Conservation (phyloP, 805 yeast genomes). For the Metschnikowia koreensis region DNA sequence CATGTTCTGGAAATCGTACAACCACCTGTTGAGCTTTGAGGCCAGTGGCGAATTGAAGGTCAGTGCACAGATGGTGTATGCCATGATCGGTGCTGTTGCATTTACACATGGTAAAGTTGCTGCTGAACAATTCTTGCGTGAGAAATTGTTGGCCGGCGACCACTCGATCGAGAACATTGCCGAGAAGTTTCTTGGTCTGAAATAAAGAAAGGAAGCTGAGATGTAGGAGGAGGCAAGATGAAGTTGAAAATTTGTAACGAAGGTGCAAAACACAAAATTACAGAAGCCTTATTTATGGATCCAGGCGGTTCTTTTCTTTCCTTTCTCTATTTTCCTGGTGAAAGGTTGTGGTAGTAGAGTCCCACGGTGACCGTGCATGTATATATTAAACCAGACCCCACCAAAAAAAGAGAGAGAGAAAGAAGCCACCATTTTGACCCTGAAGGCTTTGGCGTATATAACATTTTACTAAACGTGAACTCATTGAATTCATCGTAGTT, state of each 20-base stretch:
- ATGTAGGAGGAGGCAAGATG: too few relatives aligned
- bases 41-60: constrained; percentile 57
- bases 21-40: constrained; percentile 43
- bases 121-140: constrained; percentile 58
- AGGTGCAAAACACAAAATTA: not conserved
- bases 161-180: constrained; percentile 37
- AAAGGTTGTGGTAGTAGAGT: not conserved
- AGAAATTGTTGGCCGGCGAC: constrained; percentile 41
- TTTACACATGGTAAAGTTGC: constrained; percentile 56
- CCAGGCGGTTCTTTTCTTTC: not conserved
- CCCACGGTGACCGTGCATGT: not conserved
- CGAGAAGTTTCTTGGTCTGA: constrained; percentile 25
- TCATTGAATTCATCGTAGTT: not conserved
- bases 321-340: not conserved
- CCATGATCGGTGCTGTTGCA: constrained; percentile 69
- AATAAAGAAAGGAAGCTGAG: not conserved
- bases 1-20: constrained; percentile 67
- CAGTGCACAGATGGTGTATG: constrained; percentile 52
- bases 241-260: too few relatives aligned
- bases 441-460: not conserved
- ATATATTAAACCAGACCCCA: not conserved
- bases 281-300: not conserved
- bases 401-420: not conserved
- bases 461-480: not conserved
- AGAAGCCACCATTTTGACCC: not conserved